Evolutionary conservation across 2,329 filamentous ascomycete species (phyloP).

Genomic region (Didymella sp.): DNA sequence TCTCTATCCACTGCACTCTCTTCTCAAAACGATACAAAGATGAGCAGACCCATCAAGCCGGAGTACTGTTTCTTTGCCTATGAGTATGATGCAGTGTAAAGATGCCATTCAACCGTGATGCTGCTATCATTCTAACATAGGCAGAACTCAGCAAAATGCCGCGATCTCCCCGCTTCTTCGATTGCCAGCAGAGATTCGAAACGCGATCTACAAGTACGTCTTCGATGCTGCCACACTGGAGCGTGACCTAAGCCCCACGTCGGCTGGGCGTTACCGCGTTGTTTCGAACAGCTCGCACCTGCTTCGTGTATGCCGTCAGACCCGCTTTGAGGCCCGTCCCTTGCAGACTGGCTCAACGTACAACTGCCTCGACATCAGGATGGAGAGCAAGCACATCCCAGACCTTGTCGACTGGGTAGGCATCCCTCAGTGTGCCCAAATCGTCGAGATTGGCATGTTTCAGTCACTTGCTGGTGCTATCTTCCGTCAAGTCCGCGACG

Average conservation of each 20-base stretch:
- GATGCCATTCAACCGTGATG: no score
- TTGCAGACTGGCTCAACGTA: not conserved
- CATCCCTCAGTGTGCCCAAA: not conserved
- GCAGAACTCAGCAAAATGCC: conserved; percentile 1
- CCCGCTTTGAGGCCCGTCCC: not conserved
- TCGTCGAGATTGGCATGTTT: not conserved
- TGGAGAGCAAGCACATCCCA: not conserved
- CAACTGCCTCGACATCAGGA: not conserved
- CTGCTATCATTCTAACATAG: not conserved
- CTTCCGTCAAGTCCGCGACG: not conserved
- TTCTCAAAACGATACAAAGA: not conserved
- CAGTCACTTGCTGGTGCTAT: conserved; percentile 2
- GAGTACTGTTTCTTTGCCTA: not conserved
- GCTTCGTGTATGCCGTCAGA: not conserved
- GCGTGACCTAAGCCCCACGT: not conserved
- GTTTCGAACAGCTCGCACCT: not conserved
- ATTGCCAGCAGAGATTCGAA: conserved; percentile 18
- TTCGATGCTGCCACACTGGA: not conserved
- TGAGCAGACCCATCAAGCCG: not conserved
- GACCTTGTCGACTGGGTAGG: not conserved
- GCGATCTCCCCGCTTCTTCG: conserved; percentile 7
- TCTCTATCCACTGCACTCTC: not conserved
- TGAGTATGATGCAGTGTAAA: not conserved
- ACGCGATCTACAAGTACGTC: conserved; percentile 10
- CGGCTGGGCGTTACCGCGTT: not conserved